phyloP scores from a whole-genome alignment of 2,329 filamentous ascomycete species.

The Phaeophleospora eucalypticola region DNA sequence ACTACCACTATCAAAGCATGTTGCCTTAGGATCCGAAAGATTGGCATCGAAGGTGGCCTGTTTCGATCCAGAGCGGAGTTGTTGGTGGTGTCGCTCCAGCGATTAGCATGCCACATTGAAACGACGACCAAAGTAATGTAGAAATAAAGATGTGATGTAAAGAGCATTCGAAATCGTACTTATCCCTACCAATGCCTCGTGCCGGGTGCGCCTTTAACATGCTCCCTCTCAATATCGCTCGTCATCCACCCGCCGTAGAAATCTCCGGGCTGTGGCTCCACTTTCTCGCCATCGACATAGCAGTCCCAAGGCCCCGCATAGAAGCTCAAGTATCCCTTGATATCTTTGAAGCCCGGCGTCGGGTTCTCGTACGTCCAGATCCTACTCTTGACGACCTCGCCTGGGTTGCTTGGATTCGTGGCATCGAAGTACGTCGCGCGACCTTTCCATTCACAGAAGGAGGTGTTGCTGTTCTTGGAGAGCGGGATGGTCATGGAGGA shows the following conservation, averaged over 20 bases:
- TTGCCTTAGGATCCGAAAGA: no score
- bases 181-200: constrained; percentile 30
- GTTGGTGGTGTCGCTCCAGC: no score
- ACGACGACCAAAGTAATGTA: no score
- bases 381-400: constrained; percentile 45
- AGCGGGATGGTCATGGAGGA: constrained; percentile 48
- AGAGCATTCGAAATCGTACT: no score
- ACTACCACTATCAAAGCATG: no score
- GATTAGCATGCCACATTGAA: no score
- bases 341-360: constrained; percentile 48
- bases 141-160: no score
- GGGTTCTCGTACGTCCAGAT: constrained; percentile 59
- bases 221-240: constrained; percentile 53
- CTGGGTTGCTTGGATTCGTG: constrained; percentile 35
- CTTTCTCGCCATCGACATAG: constrained; percentile 58
- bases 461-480: constrained; percentile 42
- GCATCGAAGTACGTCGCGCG: constrained; percentile 56
- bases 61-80: no score
- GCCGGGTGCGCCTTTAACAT: constrained; percentile 45
- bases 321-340: constrained; percentile 56
- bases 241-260: constrained; percentile 65
- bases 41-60: no score
- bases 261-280: constrained; percentile 57
- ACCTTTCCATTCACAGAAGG: constrained; percentile 61
- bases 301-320: constrained; percentile 61